These are phyloP conservation scores for Phytopythium mirpurense DNA, from an alignment of 352 stramenopile species.

Conservation along the genomic window DNA sequence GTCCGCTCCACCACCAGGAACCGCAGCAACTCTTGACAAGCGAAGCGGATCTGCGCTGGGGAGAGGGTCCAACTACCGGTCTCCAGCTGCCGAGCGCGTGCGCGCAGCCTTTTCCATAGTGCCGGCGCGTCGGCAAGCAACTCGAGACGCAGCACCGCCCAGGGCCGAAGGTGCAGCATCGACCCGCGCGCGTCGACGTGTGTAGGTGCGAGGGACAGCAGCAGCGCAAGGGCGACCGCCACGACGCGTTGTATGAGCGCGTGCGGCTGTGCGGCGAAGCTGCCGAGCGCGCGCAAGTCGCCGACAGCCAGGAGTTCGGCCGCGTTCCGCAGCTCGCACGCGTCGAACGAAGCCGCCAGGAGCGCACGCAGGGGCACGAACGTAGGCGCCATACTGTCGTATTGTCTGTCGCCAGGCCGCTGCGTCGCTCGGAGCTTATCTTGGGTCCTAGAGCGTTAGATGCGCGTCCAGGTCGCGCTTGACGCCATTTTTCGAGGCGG, in stretches of 20 bases:
- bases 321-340: conserved; percentile 13
- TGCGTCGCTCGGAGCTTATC: not conserved
- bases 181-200: conserved; percentile 7
- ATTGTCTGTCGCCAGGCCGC: not conserved
- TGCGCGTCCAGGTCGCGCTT: not conserved
- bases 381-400: not conserved
- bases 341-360: conserved; percentile 6
- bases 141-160: conserved; percentile 50
- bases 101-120: conserved; percentile 35
- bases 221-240: conserved; percentile 27
- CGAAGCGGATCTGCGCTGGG: conserved; percentile 30
- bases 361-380: conserved; percentile 1
- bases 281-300: conserved; percentile 38
- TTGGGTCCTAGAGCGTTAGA: not conserved
- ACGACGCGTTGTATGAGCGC: conserved; percentile 32
- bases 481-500: not conserved
- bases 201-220: conserved; percentile 30
- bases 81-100: conserved; percentile 31
- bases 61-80: conserved; percentile 15
- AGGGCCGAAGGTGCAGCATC: conserved; percentile 22
- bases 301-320: conserved; percentile 26
- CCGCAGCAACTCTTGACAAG: conserved; percentile 21
- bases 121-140: conserved; percentile 22
- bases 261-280: conserved; percentile 36
- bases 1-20: conserved; percentile 5